phyloP scores from a whole-genome alignment of 306 rosid species.

The Fagus crenata region DNA sequence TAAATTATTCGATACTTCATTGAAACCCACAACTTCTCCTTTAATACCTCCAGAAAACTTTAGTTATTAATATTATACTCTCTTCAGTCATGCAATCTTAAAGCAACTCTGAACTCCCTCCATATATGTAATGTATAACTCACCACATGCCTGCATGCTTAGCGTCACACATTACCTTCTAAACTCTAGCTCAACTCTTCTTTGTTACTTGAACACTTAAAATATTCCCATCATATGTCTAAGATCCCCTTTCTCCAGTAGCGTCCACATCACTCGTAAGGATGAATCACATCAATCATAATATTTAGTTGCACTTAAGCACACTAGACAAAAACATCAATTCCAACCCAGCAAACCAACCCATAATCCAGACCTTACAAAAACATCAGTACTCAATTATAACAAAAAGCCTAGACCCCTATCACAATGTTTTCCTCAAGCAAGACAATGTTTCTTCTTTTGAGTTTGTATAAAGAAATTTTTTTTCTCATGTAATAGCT shows the following conservation, averaged over 20 bases:
- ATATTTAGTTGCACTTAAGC: background rate
- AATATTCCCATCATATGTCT: background rate
- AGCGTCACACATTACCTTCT: background rate
- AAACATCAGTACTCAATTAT: background rate
- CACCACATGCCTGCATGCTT: background rate
- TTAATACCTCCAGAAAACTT: background rate
- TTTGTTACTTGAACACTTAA: background rate
- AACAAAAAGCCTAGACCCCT: background rate
- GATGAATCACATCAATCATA: background rate
- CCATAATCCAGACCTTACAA: background rate
- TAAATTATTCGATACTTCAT: background rate
- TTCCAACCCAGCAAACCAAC: background rate
- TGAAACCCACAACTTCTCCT: background rate
- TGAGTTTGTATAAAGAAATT: too few species aligned
- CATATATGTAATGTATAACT: background rate
- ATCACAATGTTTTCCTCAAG: too few species aligned
- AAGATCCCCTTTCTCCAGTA: background rate
- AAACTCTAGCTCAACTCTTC: background rate
- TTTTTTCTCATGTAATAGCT: too few species aligned
- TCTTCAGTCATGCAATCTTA: background rate
- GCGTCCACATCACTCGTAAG: too few species aligned
- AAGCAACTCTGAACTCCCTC: background rate
- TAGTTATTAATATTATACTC: background rate
- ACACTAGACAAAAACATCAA: background rate
- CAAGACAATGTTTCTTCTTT: too few species aligned